Percentiles rank a stretch among this genome's conserved stretches.
Evolutionary conservation across 257 asterid genomes (phyloP).

Genomic region (Asclepias syriaca): DNA sequence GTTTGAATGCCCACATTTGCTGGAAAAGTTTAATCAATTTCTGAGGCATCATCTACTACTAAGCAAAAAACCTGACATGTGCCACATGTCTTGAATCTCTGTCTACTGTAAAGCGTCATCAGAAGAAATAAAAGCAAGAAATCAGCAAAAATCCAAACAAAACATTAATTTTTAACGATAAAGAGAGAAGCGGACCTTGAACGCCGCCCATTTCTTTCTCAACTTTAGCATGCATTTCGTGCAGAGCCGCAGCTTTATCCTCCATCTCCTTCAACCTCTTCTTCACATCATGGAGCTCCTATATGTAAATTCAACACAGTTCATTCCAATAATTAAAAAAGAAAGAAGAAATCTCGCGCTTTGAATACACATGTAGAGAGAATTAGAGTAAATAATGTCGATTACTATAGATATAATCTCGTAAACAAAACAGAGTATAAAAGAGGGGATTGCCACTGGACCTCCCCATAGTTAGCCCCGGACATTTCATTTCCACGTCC

Average conservation of each 20-base stretch:
- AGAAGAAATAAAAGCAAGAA: too few relatives aligned
- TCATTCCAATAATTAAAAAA: background rate
- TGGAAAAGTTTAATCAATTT: background rate
- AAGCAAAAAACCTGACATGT: too few relatives aligned
- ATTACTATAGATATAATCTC: background rate
- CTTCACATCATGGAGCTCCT: constrained; percentile 77
- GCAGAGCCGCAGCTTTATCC: constrained; percentile 77
- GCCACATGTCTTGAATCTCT: too few relatives aligned
- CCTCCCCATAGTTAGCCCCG: constrained; percentile 41
- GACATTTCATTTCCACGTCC: constrained; percentile 58
- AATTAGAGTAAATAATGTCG: constrained; percentile 31
- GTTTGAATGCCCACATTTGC: background rate
- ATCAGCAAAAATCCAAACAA: background rate
- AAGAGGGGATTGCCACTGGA: constrained; percentile 23
- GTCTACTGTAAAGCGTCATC: background rate
- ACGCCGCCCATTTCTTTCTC: constrained; percentile 70
- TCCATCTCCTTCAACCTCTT: constrained; percentile 83
- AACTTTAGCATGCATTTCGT: constrained; percentile 76
- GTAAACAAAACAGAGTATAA: background rate
- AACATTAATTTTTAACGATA: too few relatives aligned
- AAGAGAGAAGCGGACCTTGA: constrained; percentile 42
- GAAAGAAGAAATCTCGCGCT: background rate
- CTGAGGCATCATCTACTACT: background rate
- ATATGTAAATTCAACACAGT: constrained; percentile 6
- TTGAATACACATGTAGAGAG: background rate